Percentiles rank a stretch among this genome's conserved stretches.
Evolutionary conservation across 208 protist species (phyloP).

Genomic region (Trypanosoma melophagium): DNA sequence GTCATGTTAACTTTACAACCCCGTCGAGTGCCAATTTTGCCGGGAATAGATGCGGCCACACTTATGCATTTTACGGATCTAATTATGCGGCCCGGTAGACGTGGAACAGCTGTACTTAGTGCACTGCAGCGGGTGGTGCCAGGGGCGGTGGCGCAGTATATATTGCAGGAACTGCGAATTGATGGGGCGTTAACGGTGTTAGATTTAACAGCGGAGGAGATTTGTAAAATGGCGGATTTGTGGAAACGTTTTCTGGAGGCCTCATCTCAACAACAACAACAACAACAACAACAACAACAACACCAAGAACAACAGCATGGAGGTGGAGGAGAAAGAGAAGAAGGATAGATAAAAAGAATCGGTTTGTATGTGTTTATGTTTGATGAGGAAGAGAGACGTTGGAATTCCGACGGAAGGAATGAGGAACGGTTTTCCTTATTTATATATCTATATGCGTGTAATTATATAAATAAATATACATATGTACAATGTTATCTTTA

Average conservation of each 20-base stretch:
- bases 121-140: slow-evolving; percentile 62
- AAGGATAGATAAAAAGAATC: neutral
- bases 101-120: slow-evolving; percentile 66
- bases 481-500: neutral
- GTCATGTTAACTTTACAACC: slow-evolving; percentile 82
- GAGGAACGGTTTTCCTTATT: neutral
- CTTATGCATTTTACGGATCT: slow-evolving; percentile 81
- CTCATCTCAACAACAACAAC: slow-evolving; percentile 36
- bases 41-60: slow-evolving; percentile 56
- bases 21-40: slow-evolving; percentile 45
- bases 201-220: slow-evolving; percentile 67
- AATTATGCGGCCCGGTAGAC: slow-evolving; percentile 68
- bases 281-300: slow-evolving; percentile 31
- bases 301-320: slow-evolving; percentile 4
- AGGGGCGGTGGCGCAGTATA: slow-evolving; percentile 76
- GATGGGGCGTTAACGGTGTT: slow-evolving; percentile 81
- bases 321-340: slow-evolving; percentile 2
- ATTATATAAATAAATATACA: neutral
- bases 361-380: too few species aligned
- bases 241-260: slow-evolving; percentile 72
- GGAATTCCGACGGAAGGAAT: slow-evolving; percentile 2
- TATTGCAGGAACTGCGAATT: slow-evolving; percentile 81
- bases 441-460: neutral
- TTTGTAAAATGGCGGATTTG: slow-evolving; percentile 62
- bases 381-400: too few species aligned